Base-by-base conservation (phyloP, 495 filamentous ascomycete genomes). In the Neurospora terricola region DNA sequence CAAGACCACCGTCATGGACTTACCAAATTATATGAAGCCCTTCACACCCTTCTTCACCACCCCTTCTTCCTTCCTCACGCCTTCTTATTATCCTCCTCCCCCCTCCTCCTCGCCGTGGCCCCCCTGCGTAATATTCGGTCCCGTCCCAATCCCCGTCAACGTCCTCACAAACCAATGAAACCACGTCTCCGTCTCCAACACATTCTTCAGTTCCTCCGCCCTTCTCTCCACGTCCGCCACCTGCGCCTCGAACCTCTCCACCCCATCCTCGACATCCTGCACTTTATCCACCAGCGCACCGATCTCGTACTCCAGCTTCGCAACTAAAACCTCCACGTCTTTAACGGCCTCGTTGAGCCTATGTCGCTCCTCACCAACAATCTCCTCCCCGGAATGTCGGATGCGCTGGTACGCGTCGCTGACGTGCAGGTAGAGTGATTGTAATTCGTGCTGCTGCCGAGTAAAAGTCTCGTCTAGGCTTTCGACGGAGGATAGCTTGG, bases 261-360 rank as follows among this genome's bases (percentile, higher is more conserved):
- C 86, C 0, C 92, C 92, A 69, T 93, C 90, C 76, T 97, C 95
- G 42, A 97, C 91, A 76, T 99, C 96, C 73, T 92, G 88, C 39
- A 98, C 91, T 77, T 93, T 94, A 23, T 90, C 91, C 69, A 91
- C 86, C 30, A 99, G 84, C 30, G 89, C 91, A 70, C 89, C 88
- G 42, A 98, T 88, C 83, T 99, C 96, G 80, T 99, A 99, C 77
- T 99, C 95, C 73, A 99, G 85, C 85, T 95, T 96, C 27, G 93
- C 93, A 7, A 90, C 90, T 54, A 97, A 84, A 27, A 90, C 84
- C 79, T 97, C 96, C 23, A 98, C 87, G 73, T 94, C 92, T 79
- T 91, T 92, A 72, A 96, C 86, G 38, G 86, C 86, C 73, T 97
- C 96, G 37, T 86, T 89, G 69, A 97, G 82, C 37, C 87, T 82